These are phyloP conservation scores for Grifola frondosa DNA, from an alignment of 1,284 basidiomycete genomes.

Conservation along the genomic window DNA sequence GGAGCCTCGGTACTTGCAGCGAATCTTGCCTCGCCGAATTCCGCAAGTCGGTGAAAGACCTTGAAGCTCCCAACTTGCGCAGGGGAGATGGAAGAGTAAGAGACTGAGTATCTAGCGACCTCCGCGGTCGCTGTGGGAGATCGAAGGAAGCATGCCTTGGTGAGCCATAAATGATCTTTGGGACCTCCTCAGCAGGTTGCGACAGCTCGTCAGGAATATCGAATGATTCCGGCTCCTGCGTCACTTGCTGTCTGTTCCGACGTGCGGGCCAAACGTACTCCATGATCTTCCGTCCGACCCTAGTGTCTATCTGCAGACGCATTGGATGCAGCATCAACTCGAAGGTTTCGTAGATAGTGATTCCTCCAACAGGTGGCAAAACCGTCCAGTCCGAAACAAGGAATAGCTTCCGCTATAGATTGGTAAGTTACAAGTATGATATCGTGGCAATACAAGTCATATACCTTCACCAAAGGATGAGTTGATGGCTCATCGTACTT, in stretches of 20 bases:
- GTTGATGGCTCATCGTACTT: slow-evolving; percentile 69
- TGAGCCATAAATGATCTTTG: slow-evolving; percentile 16
- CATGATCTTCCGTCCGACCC: slow-evolving; percentile 81
- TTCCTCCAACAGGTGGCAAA: slow-evolving; percentile 91
- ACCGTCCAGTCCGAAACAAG: slow-evolving; percentile 77
- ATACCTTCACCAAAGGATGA: slow-evolving; percentile 68
- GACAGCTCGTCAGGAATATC: slow-evolving; percentile 7
- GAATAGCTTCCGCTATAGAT: slow-evolving; percentile 58
- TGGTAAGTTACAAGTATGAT: slow-evolving; percentile 1
- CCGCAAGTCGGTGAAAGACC: slow-evolving; percentile 71
- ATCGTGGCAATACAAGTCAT: slow-evolving; percentile 13
- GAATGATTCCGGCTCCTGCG: slow-evolving; percentile 26
- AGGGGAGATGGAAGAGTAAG: slow-evolving; percentile 36
- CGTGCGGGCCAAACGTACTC: slow-evolving; percentile 86
- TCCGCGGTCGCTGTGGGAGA: slow-evolving; percentile 24
- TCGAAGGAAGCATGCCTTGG: slow-evolving; percentile 30
- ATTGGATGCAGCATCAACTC: slow-evolving; percentile 85
- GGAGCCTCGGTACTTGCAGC: slow-evolving; percentile 26
- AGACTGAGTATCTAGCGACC: slow-evolving; percentile 23
- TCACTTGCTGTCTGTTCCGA: slow-evolving; percentile 40
- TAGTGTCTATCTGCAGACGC: slow-evolving; percentile 83
- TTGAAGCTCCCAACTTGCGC: slow-evolving; percentile 55
- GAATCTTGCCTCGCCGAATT: slow-evolving; percentile 42
- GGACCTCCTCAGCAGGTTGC: slow-evolving; percentile 13
- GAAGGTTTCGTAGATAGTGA: slow-evolving; percentile 87